Conservation (phyloP, 2,329 filamentous ascomycete species). For the Botrytis hyacinthi region DNA sequence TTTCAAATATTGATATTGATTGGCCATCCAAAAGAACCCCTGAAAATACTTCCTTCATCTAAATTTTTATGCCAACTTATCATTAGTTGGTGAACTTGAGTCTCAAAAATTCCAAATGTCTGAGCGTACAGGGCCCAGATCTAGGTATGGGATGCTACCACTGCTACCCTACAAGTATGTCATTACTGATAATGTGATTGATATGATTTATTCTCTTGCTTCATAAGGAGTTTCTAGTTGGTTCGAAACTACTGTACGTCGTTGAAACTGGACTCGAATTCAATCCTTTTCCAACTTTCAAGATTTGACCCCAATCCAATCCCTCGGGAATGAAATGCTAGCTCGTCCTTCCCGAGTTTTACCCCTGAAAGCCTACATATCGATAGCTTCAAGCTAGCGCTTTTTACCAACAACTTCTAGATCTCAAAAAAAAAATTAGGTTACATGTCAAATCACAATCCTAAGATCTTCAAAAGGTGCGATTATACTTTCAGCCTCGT, state of each 20-base stretch:
- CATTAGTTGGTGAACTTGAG: neutral
- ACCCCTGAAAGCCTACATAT: neutral
- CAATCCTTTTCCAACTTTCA: neutral
- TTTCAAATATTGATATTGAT: conserved; percentile 1
- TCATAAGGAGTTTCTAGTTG: neutral
- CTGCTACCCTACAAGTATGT: neutral
- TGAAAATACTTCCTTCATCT: neutral
- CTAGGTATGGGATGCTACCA: neutral
- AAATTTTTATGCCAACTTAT: neutral
- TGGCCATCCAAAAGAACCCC: neutral
- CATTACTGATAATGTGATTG: neutral
- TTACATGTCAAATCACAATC: neutral
- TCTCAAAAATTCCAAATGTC: neutral
- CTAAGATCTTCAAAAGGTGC: neutral
- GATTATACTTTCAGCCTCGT: neutral
- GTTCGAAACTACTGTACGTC: neutral
- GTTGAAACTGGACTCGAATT: neutral
- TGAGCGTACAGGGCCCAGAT: neutral
- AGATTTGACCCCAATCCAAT: neutral
- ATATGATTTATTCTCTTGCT: neutral
- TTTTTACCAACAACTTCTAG: neutral
- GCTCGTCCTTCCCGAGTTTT: conserved; percentile 10
- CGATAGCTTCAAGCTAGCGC: neutral
- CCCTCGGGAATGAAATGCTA: conserved; percentile 4
- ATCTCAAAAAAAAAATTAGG: neutral